phyloP scores from a whole-genome alignment of 257 asterid genomes.

The Salvia miltiorrhiza region DNA sequence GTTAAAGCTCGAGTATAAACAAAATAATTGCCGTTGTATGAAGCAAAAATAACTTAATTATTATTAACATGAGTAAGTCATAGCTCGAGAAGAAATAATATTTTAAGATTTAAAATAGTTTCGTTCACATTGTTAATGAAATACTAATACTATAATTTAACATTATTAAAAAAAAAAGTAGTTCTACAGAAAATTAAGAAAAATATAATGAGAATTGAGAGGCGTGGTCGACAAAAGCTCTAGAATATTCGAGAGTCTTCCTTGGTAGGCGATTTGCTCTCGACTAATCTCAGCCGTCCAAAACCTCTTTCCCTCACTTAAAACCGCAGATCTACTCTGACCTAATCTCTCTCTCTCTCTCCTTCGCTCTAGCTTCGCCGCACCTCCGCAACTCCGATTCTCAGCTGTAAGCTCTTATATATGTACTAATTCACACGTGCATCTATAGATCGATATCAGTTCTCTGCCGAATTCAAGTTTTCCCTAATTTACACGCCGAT shows the following conservation, averaged over 20 bases:
- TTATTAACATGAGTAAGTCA: too few species aligned
- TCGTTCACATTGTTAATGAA: too few species aligned
- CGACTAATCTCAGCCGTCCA: conserved; percentile 42
- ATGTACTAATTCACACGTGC: neutral
- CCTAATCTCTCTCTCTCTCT: conserved; percentile 22
- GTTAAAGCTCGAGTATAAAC: too few species aligned
- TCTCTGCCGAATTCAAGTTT: neutral
- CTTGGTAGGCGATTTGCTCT: conserved; percentile 18
- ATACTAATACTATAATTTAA: too few species aligned
- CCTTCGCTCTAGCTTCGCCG: conserved; percentile 25
- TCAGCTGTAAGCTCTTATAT: conserved; percentile 23
- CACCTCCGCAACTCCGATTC: conserved; percentile 20
- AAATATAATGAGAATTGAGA: conserved; percentile 6
- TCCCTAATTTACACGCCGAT: neutral
- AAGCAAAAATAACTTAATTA: too few species aligned
- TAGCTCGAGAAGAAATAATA: too few species aligned
- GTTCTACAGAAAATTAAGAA: neutral
- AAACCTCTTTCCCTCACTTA: conserved; percentile 11
- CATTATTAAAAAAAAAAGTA: too few species aligned
- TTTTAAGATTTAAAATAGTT: too few species aligned
- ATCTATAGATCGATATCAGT: conserved; percentile 17
- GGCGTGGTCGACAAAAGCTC: conserved; percentile 6
- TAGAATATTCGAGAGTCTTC: conserved; percentile 26
- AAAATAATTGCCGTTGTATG: too few species aligned
- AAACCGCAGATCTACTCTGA: conserved; percentile 18